Evolutionary conservation across 108 stramenopile genomes (phyloP), one percentile per base, ranked within the genome.

Genomic region (Nitzschia sp.): DNA sequence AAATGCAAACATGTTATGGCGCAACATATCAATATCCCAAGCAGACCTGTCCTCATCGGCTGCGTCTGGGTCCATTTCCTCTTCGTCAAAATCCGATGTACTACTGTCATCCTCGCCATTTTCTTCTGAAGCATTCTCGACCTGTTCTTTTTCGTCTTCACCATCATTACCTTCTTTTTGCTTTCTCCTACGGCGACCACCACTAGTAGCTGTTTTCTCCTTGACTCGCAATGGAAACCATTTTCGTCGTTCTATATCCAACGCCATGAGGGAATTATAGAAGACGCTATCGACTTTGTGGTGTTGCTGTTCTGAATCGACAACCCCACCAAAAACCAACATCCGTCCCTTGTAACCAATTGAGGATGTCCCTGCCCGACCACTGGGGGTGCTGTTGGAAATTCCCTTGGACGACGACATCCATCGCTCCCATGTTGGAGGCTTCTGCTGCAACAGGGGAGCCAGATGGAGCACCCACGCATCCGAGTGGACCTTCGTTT

Each of bases 1-100:
- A 66, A 93, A 92, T 0, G 92, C 85, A 75, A 91, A 92, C 92
- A 96, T 92, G 56, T 96, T 90, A 19, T 82, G 72, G n/a, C 89
- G 78, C 5, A 96, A 81, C 72, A 78, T 85, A 35, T 87, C 86
- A 9, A 91, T 36, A 59, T 91, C 88, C 94, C 94, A 95, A 25
- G 89, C 94, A 38, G 52, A 71, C 38, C 75, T 71, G 44, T 69
- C 68, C 0, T 68, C 66, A 0, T 82, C 85, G 2, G 74, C 77
- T 13, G 50, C 68, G 33, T 72, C 69, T 21, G 80, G 78, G 13
- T 66, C 71, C 21, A 83, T 75, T 53, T 59, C 79, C 13, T 72
- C 60, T 63, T 62, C 72, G 13, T 60, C 15, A 3, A 58, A 62
- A 15, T 55, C 63, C 6, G 57, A 45, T 58, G 45, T 74, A 29